A percentile compares a stretch with the other conserved stretches of the same genome.
phyloP scores from a whole-genome alignment of 2,329 filamentous ascomycete species.

The Metarhizium album region DNA sequence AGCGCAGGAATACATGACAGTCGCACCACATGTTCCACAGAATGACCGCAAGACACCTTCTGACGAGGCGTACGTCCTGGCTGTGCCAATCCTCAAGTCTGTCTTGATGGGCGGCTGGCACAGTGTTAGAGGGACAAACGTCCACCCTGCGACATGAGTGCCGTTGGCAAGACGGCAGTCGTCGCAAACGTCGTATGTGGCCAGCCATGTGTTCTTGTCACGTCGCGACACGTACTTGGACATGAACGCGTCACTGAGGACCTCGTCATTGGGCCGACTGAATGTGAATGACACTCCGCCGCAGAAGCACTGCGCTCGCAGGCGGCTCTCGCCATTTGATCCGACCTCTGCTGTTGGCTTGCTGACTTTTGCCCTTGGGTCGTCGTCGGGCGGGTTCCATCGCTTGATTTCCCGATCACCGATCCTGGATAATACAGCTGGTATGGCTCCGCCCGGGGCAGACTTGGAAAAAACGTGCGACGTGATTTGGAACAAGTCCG shows the following conservation, averaged over 20 bases:
- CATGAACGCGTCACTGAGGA: slow-evolving; percentile 19
- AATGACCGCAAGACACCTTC: slow-evolving; percentile 29
- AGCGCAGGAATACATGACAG: slow-evolving; percentile 25
- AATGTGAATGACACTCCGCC: slow-evolving; percentile 37
- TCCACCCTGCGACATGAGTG: slow-evolving; percentile 31
- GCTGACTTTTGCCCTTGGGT: slow-evolving; percentile 16
- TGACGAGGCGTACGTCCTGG: slow-evolving; percentile 31
- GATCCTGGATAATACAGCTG: slow-evolving; percentile 23
- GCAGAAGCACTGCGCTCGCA: slow-evolving; percentile 35
- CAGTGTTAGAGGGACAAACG: slow-evolving; percentile 26
- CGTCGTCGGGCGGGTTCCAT: slow-evolving; percentile 25
- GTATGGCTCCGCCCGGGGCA: slow-evolving; percentile 25
- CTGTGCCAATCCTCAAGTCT: slow-evolving; percentile 30
- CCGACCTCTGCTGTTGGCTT: slow-evolving; percentile 21
- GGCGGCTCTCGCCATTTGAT: slow-evolving; percentile 24
- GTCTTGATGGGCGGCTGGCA: slow-evolving; percentile 26
- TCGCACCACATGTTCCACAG: slow-evolving; percentile 36
- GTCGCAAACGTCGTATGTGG: slow-evolving; percentile 28
- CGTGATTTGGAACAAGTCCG: slow-evolving; percentile 23
- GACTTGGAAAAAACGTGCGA: slow-evolving; percentile 27
- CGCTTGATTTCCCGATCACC: slow-evolving; percentile 18
- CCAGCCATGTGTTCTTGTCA: slow-evolving; percentile 32
- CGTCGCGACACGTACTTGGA: slow-evolving; percentile 23
- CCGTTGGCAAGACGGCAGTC: slow-evolving; percentile 34
- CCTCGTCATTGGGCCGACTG: slow-evolving; percentile 23